Conservation (phyloP, 169 alveolate genomes). For the Plasmodium billcollinsi region DNA sequence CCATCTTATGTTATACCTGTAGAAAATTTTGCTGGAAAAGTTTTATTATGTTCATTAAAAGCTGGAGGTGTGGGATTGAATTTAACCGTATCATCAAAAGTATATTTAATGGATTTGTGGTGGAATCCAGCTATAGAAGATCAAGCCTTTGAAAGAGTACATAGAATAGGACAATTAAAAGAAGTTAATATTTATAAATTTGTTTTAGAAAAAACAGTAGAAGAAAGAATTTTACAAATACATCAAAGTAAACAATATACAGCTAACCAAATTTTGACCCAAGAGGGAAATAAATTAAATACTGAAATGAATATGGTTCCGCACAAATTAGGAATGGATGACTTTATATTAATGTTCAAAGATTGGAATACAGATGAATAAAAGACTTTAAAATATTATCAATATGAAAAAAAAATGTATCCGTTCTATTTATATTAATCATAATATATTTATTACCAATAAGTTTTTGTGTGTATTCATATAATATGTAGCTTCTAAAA, state of each 20-base stretch:
- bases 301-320: slow-evolving; percentile 44
- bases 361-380: slow-evolving; percentile 68
- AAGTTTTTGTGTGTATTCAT: too few relatives aligned
- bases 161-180: slow-evolving; percentile 95
- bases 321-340: slow-evolving; percentile 73
- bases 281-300: slow-evolving; percentile 61
- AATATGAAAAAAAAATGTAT: too few relatives aligned
- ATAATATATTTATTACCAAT: too few relatives aligned
- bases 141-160: slow-evolving; percentile 95
- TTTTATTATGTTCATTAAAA: slow-evolving; percentile 87
- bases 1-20: slow-evolving; percentile 33
- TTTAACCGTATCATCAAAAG: slow-evolving; percentile 87
- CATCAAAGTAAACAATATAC: slow-evolving; percentile 80
- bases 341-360: slow-evolving; percentile 68
- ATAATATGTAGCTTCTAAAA: too few relatives aligned
- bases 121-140: slow-evolving; percentile 94
- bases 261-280: slow-evolving; percentile 54
- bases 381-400: too few relatives aligned
- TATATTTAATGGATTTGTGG: slow-evolving; percentile 91
- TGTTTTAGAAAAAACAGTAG: slow-evolving; percentile 86
- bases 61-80: slow-evolving; percentile 94
- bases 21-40: slow-evolving; percentile 78
- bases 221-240: slow-evolving; percentile 90
- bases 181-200: slow-evolving; percentile 88
- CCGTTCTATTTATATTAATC: too few relatives aligned